These are phyloP conservation scores for Cucumis hystrix DNA, from an alignment of 306 rosid genomes.

Conservation along the genomic window DNA sequence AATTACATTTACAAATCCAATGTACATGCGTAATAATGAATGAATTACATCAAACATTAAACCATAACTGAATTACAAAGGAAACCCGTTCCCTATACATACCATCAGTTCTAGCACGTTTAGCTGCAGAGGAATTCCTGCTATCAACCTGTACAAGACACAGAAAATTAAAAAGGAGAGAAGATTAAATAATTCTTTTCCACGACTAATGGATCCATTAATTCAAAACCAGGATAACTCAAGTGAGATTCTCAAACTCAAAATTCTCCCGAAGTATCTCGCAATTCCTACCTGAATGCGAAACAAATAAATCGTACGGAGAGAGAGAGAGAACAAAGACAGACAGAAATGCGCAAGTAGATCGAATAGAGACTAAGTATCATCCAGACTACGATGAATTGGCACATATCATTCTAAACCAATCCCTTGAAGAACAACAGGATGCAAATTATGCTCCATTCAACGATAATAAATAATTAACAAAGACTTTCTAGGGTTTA, in stretches of 20 bases:
- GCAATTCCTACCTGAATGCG: neutral
- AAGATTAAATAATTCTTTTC: neutral
- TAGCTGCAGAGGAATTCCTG: slow-evolving; percentile 88
- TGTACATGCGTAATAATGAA: neutral
- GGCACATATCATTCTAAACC: neutral
- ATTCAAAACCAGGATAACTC: neutral
- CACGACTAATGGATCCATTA: neutral
- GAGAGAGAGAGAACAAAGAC: neutral
- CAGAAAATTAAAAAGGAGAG: neutral
- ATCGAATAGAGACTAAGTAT: neutral
- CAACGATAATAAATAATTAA: neutral
- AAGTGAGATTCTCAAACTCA: neutral
- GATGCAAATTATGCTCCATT: neutral
- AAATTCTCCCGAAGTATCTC: neutral
- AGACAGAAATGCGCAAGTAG: neutral
- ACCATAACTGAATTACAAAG: neutral
- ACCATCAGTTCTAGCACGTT: slow-evolving; percentile 99
- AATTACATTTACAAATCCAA: neutral
- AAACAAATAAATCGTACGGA: neutral
- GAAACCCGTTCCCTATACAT: neutral
- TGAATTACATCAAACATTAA: neutral
- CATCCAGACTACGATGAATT: neutral
- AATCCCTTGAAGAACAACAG: neutral
- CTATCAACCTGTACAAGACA: slow-evolving; percentile 54
- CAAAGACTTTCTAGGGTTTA: slow-evolving; percentile 9